Conservation (phyloP, 2,329 filamentous ascomycete species). For the Aschersonia sp. region DNA sequence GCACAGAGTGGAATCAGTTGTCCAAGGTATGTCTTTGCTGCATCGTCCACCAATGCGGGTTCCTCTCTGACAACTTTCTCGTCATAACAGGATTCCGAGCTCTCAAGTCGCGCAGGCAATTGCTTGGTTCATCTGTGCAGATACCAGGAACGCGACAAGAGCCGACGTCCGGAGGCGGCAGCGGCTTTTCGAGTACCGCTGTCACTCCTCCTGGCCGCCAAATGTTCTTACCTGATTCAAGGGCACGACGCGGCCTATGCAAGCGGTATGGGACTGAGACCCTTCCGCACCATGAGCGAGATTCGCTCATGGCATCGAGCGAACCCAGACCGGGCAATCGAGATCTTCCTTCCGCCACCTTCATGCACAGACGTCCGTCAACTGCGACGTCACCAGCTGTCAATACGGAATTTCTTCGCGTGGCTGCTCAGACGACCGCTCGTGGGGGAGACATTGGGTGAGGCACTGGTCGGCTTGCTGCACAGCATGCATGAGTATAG, state of each 20-base stretch:
- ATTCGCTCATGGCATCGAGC: constrained; percentile 17
- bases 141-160: constrained; percentile 13
- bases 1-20: constrained; percentile 4
- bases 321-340: constrained; percentile 22
- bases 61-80: too few relatives aligned
- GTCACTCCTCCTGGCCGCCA: constrained; percentile 36
- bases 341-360: constrained; percentile 60
- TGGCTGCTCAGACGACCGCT: constrained; percentile 52
- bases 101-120: constrained; percentile 55
- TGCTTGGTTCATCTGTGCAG: constrained; percentile 56
- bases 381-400: constrained; percentile 48
- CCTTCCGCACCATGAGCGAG: constrained; percentile 11
- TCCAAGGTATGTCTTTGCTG: constrained; percentile 3
- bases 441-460: constrained; percentile 53
- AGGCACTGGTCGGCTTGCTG: constrained; percentile 48
- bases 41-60: too few relatives aligned
- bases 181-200: constrained; percentile 55
- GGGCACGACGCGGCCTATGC: constrained; percentile 23
- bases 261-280: constrained; percentile 13
- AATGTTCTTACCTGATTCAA: constrained; percentile 47
- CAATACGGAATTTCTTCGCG: constrained; percentile 63
- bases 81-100: constrained; percentile 47
- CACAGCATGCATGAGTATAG: constrained; percentile 51
- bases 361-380: constrained; percentile 34
- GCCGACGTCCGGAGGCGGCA: constrained; percentile 41